Conservation (phyloP, 495 filamentous ascomycete species). For the Terfezia claveryi region DNA sequence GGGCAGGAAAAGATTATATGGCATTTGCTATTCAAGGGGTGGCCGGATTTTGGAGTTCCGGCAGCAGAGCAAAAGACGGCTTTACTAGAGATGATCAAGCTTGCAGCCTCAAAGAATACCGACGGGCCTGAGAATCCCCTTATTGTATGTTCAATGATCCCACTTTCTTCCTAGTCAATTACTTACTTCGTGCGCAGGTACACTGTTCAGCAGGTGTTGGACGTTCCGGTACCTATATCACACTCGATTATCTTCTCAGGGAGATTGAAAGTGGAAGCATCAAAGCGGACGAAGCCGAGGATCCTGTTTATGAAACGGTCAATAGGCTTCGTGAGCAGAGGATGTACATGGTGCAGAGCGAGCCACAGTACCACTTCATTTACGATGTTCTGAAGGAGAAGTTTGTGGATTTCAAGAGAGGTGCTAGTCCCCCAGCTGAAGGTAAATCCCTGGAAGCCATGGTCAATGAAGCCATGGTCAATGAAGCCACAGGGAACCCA, state of each 20-base stretch:
- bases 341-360: constrained; percentile 89
- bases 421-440: no score
- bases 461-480: no score
- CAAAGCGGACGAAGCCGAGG: constrained; percentile 17
- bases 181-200: constrained; percentile 8
- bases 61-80: constrained; percentile 54
- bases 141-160: constrained; percentile 39
- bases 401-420: constrained; percentile 19
- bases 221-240: constrained; percentile 84
- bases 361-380: constrained; percentile 67
- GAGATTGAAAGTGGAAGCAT: constrained; percentile 51
- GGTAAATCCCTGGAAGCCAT: no score
- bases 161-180: neutral
- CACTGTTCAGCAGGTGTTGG: constrained; percentile 79
- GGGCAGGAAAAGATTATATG: constrained; percentile 49
- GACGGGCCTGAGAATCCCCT: constrained; percentile 45
- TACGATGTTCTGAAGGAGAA: constrained; percentile 67
- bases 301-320: constrained; percentile 46
- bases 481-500: no score
- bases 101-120: constrained; percentile 49
- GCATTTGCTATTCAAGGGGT: constrained; percentile 79
- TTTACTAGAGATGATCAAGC: constrained; percentile 54
- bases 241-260: constrained; percentile 67
- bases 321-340: constrained; percentile 68
- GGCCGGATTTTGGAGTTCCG: constrained; percentile 86